These are phyloP conservation scores for Scheffersomyces lignosus DNA, from an alignment of 805 yeast genomes.

Conservation along the genomic window DNA sequence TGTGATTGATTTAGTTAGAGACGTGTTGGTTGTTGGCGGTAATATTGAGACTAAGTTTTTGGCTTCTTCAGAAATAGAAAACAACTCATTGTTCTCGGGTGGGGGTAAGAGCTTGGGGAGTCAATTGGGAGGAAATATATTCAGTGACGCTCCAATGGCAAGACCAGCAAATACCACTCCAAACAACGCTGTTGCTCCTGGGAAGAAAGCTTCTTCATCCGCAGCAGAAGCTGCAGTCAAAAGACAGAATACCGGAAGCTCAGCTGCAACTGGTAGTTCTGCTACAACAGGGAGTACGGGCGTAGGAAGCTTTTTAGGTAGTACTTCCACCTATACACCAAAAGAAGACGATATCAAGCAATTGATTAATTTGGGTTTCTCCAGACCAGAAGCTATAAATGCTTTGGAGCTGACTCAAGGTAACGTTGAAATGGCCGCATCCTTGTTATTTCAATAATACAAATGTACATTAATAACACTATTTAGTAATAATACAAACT, in stretches of 20 bases:
- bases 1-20: slow-evolving; percentile 66
- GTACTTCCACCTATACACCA: slow-evolving; percentile 6
- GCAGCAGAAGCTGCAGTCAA: slow-evolving; percentile 9
- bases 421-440: slow-evolving; percentile 84
- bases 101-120: slow-evolving; percentile 1
- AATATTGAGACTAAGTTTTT: slow-evolving; percentile 71
- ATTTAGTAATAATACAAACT: no score
- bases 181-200: slow-evolving; percentile 11
- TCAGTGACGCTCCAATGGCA: slow-evolving; percentile 9
- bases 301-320: no score
- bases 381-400: slow-evolving; percentile 56
- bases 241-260: slow-evolving; percentile 7
- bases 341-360: slow-evolving; percentile 25
- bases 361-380: slow-evolving; percentile 70
- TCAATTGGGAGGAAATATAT: slow-evolving; percentile 5
- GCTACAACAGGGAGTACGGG: no score
- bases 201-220: slow-evolving; percentile 1
- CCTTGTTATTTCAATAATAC: slow-evolving; percentile 55
- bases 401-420: slow-evolving; percentile 73
- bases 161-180: slow-evolving; percentile 14
- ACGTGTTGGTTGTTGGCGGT: slow-evolving; percentile 66
- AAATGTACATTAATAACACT: not conserved
- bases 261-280: slow-evolving; percentile 1
- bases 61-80: slow-evolving; percentile 66
- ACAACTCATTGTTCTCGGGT: slow-evolving; percentile 15